Evolutionary conservation across 768 basidiomycete genomes (phyloP).

Genomic region (Agaricus sinodeliciosus): DNA sequence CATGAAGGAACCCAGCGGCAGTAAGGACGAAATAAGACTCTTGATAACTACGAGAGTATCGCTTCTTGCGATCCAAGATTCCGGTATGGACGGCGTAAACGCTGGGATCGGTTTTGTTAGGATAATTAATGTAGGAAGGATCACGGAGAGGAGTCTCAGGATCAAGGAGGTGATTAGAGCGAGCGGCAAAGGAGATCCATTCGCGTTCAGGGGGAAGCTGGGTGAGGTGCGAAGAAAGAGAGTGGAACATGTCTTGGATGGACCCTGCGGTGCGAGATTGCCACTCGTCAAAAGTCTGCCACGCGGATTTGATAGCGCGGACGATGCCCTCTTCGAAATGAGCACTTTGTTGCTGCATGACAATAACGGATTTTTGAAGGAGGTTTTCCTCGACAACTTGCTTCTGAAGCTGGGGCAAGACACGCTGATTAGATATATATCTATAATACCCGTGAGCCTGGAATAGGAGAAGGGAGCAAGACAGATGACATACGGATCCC

Average conservation of each 20-base stretch:
- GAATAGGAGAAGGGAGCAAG: not conserved
- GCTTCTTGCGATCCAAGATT: slow-evolving; percentile 89
- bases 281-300: slow-evolving; percentile 97
- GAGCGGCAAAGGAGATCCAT: slow-evolving; percentile 93
- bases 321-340: slow-evolving; percentile 98
- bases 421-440: slow-evolving; percentile 64
- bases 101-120: slow-evolving; percentile 83
- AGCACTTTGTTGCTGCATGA: slow-evolving; percentile 96
- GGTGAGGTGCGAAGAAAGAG: slow-evolving; percentile 68
- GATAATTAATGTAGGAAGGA: slow-evolving; percentile 72
- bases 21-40: slow-evolving; percentile 93
- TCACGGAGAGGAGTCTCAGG: slow-evolving; percentile 93
- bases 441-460: slow-evolving; percentile 21
- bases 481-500: slow-evolving; percentile 65
- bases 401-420: slow-evolving; percentile 75
- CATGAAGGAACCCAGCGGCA: slow-evolving; percentile 93
- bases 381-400: slow-evolving; percentile 98
- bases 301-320: slow-evolving; percentile 90
- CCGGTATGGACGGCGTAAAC: slow-evolving; percentile 86
- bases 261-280: slow-evolving; percentile 69
- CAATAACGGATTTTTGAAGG: slow-evolving; percentile 94
- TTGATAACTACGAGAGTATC: slow-evolving; percentile 80
- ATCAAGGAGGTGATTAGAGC: slow-evolving; percentile 91
- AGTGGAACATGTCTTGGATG: slow-evolving; percentile 70
- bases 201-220: slow-evolving; percentile 81